phyloP scores from a whole-genome alignment of 805 yeast species.

The Ogataea populi-albae region DNA sequence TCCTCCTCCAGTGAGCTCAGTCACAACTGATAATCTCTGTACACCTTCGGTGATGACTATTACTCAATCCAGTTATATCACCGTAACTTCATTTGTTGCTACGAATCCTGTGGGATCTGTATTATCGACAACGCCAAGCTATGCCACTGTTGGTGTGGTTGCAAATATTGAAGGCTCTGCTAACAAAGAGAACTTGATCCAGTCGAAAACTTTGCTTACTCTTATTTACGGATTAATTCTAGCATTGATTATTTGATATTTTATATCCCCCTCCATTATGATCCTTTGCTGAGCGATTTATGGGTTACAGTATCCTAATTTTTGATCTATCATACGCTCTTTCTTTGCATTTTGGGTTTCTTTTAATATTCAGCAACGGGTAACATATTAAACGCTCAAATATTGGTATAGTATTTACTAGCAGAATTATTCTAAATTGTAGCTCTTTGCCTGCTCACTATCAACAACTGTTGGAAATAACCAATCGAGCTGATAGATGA shows the following conservation, averaged over 20 bases:
- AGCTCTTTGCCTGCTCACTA: background rate
- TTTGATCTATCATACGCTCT: too few relatives aligned
- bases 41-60: background rate
- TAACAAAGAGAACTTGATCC: background rate
- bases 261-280: too few relatives aligned
- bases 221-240: background rate
- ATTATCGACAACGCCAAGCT: background rate
- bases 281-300: too few relatives aligned
- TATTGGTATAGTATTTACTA: too few relatives aligned
- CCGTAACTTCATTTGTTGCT: constrained; percentile 9
- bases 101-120: background rate
- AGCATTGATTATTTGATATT: background rate
- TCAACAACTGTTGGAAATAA: constrained; percentile 13
- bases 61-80: constrained; percentile 6
- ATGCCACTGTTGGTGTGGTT: background rate
- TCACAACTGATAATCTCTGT: too few relatives aligned
- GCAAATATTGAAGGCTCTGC: constrained; percentile 1
- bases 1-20: background rate
- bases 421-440: constrained; percentile 1
- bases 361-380: too few relatives aligned
- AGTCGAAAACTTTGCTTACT: background rate
- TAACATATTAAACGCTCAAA: too few relatives aligned
- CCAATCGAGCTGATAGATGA: constrained; percentile 18
- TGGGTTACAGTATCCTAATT: too few relatives aligned
- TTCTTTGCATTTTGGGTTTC: too few relatives aligned